Conservation (phyloP, 352 stramenopile genomes). For the Globisporangium recalcitrans region DNA sequence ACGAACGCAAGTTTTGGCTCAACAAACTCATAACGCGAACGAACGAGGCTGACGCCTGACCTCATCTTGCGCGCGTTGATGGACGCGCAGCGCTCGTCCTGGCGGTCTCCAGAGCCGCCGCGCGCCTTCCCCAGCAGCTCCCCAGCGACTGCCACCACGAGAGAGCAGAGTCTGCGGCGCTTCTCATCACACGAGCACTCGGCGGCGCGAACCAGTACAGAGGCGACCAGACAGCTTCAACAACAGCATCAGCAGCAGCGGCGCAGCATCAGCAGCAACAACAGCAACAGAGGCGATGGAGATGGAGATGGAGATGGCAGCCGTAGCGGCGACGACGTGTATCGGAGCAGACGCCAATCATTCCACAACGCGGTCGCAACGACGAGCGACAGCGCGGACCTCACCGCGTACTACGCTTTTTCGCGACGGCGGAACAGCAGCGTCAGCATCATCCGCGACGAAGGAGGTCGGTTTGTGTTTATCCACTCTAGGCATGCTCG, state of each 20-base stretch:
- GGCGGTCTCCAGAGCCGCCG: background rate
- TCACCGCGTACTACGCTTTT: conserved; percentile 65
- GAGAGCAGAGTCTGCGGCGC: conserved; percentile 7
- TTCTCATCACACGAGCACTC: conserved; percentile 14
- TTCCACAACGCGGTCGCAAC: conserved; percentile 12
- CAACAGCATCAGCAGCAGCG: background rate
- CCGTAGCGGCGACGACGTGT: background rate
- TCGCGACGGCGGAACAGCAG: conserved; percentile 42
- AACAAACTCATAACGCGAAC: too few species aligned
- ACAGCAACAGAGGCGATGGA: background rate
- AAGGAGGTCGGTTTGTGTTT: conserved; percentile 18
- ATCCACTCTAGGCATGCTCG: background rate
- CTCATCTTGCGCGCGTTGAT: background rate
- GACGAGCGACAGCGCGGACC: conserved; percentile 30
- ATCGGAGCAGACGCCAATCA: conserved; percentile 2
- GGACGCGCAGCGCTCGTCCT: conserved; percentile 1
- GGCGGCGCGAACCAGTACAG: background rate
- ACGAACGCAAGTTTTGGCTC: too few species aligned
- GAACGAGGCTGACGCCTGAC: too few species aligned
- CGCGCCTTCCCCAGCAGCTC: background rate
- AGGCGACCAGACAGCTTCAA: background rate
- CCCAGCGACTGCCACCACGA: background rate
- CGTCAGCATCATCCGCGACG: conserved; percentile 35
- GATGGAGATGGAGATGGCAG: background rate
- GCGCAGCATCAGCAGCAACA: background rate